Conservation (phyloP, 228 moss, liverwort and hornwort species). For the Sphagnum magellanicum region DNA sequence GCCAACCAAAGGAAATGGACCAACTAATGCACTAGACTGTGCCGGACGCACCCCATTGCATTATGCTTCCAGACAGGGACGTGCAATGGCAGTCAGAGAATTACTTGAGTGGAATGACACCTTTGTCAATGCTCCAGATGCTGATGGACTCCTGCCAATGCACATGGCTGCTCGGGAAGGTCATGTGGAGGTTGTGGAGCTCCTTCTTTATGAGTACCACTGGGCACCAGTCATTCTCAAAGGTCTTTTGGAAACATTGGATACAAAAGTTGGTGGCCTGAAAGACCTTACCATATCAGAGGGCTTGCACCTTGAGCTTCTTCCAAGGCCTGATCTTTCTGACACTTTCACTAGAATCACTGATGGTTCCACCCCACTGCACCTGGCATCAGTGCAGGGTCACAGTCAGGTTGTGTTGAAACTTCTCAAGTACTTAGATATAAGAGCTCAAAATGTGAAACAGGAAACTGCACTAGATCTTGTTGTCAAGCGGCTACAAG, state of each 20-base stretch:
- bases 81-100: slow-evolving; percentile 5
- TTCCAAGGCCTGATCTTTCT: slow-evolving; percentile 6
- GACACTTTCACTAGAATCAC: slow-evolving; percentile 2
- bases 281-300: background rate
- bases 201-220: slow-evolving; percentile 16
- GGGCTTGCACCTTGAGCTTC: background rate
- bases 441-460: slow-evolving; percentile 3
- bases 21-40: slow-evolving; percentile 11
- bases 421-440: slow-evolving; percentile 21
- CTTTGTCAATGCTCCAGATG: slow-evolving; percentile 9
- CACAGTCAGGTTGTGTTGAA: slow-evolving; percentile 9
- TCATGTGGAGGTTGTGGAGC: slow-evolving; percentile 6
- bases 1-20: slow-evolving; percentile 4
- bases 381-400: slow-evolving; percentile 4
- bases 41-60: slow-evolving; percentile 15
- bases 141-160: slow-evolving; percentile 14
- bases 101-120: slow-evolving; percentile 17
- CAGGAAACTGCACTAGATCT: slow-evolving; percentile 13
- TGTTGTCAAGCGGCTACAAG: slow-evolving; percentile 7
- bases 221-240: slow-evolving; percentile 18
- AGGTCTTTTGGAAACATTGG: slow-evolving; percentile 10
- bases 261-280: background rate
- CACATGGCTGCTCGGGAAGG: slow-evolving; percentile 20
- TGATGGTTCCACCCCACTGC: slow-evolving; percentile 18
- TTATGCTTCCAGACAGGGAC: slow-evolving; percentile 9